phyloP scores from a whole-genome alignment of 371 early-diverging fungal genomes.

The Apophysomyces ossiformis region DNA sequence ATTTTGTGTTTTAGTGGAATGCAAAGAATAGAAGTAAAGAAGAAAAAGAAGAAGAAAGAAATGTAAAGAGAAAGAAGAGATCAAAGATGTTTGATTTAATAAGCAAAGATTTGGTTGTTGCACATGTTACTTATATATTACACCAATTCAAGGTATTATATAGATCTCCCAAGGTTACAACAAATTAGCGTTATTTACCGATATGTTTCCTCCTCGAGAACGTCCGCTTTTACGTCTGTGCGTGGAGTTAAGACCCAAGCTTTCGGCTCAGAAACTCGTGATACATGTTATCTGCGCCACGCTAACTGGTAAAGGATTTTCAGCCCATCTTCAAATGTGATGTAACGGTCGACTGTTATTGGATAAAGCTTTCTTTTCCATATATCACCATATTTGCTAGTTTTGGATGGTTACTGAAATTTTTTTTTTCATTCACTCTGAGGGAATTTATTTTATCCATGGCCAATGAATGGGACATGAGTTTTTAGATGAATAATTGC shows the following conservation, averaged over 20 bases:
- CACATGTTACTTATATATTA: slow-evolving; percentile 8
- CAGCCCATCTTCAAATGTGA: neutral
- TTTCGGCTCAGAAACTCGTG: slow-evolving; percentile 4
- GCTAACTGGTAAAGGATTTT: slow-evolving; percentile 8
- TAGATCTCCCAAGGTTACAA: slow-evolving; percentile 4
- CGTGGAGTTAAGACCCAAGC: neutral
- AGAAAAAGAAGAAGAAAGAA: slow-evolving; percentile 12
- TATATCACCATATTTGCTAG: slow-evolving; percentile 3
- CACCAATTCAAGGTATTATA: slow-evolving; percentile 4
- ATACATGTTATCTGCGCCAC: slow-evolving; percentile 9
- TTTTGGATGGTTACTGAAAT: neutral
- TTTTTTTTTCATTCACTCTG: neutral
- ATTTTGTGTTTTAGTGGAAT: slow-evolving; percentile 13
- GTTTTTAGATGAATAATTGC: neutral
- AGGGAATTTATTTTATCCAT: neutral
- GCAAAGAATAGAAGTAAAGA: slow-evolving; percentile 5
- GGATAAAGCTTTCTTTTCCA: neutral
- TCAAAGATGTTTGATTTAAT: slow-evolving; percentile 13
- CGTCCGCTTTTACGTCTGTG: neutral
- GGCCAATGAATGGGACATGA: slow-evolving; percentile 7
- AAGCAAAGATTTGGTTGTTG: neutral
- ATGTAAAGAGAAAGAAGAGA: neutral
- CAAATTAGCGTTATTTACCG: slow-evolving; percentile 8
- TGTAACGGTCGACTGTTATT: slow-evolving; percentile 1
- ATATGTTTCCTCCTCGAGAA: neutral